Evolutionary conservation across 192 early-diverging fungal genomes (phyloP), one percentile per base, ranked within the genome.

Genomic region (Chytriomyces sp.): DNA sequence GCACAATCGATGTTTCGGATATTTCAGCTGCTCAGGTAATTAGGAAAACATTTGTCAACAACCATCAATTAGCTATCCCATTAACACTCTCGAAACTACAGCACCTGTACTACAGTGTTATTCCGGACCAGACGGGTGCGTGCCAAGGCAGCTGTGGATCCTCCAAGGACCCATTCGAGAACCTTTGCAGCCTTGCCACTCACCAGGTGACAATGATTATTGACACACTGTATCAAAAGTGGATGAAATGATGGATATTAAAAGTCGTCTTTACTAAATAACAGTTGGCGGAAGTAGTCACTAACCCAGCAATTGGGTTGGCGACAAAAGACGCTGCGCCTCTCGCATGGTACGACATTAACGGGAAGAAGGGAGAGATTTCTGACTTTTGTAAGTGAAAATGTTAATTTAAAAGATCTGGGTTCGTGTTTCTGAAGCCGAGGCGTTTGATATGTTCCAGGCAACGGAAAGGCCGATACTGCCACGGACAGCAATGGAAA

Each of bases 261-360:
- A 35, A 35, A 35, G 4, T 35, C 2, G 35, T 4, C 35, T 35
- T 0, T 2, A 1, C 35, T 35, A 35, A 35, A 35, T 35, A 3
- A 35, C 35, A 79, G 61, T 49, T 82, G 26, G 53, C 70, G 13
- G 81, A 82, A 63, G 61, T 61, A 18, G 64, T 76, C 11, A 77
- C 78, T 44, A 73, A 82, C 53, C 75, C 81, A 13, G 78, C 63
- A 4, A 72, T 80, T 44, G 81, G 81, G 8, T 8, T 67, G 10
- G 81, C 80, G 5, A 75, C 69, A 16, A 28, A 26, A 20, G 20
- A 59, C 26, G n/a, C 45, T 13, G 16, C 53, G 2, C 77, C 77
- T 16, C 65, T 82, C 24, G 71, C 72, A 9, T 82, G 81, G 81
- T 82, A 82, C 65, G 76, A 79, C 65, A 26, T 24, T 28, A 77